Evolutionary conservation across 257 asterid species (phyloP).

Genomic region (Gentiana straminea): DNA sequence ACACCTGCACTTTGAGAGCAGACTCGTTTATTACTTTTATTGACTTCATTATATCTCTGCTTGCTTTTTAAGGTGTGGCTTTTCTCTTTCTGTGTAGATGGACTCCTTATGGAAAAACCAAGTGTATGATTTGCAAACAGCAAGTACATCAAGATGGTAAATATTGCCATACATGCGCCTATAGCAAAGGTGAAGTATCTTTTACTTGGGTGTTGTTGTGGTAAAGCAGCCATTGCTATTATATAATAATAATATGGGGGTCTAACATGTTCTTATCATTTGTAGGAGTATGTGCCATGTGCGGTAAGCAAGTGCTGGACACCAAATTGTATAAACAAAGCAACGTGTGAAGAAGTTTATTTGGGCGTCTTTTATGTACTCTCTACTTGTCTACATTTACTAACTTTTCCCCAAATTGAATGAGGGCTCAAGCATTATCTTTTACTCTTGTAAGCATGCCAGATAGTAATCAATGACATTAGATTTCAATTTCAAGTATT

Average conservation of each 20-base stretch:
- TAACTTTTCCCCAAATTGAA: not conserved
- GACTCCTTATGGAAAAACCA: conserved; percentile 85
- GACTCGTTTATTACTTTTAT: too few species aligned
- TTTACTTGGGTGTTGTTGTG: not conserved
- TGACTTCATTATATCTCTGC: too few species aligned
- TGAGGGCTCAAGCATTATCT: too few species aligned
- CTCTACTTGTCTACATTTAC: conserved; percentile 1
- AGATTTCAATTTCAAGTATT: too few species aligned
- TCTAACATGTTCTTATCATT: conserved; percentile 2
- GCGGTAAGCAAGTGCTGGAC: conserved; percentile 98
- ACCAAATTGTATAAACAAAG: conserved; percentile 94
- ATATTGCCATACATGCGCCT: conserved; percentile 97
- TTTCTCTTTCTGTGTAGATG: conserved; percentile 42
- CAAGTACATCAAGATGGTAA: conserved; percentile 98
- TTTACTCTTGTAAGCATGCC: too few species aligned
- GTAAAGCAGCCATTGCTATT: not conserved
- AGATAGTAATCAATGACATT: too few species aligned
- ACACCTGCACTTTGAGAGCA: too few species aligned
- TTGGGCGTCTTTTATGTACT: not conserved
- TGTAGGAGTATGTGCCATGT: conserved; percentile 99
- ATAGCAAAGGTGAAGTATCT: conserved; percentile 65
- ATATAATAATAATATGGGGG: not conserved
- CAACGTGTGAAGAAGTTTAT: conserved; percentile 45
- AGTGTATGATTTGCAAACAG: conserved; percentile 91
- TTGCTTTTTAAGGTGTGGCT: too few species aligned